Percentiles rank a stretch among this genome's conserved stretches.
phyloP scores from a whole-genome alignment of 257 asterid species.

The Primulina tabacum region DNA sequence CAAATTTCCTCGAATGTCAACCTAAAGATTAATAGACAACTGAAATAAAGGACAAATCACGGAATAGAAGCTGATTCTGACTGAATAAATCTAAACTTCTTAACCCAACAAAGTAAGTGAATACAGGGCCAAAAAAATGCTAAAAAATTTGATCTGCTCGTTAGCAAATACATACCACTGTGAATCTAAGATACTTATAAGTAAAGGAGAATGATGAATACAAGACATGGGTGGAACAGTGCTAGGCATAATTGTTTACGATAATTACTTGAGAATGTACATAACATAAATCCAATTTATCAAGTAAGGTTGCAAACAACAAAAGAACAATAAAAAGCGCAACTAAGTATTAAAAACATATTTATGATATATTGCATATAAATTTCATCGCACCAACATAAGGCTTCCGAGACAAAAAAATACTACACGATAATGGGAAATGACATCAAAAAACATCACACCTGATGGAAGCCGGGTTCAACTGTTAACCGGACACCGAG shows the following conservation, averaged over 20 bases:
- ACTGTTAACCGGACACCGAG: constrained; percentile 65
- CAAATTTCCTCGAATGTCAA: constrained; percentile 73
- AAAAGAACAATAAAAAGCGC: constrained; percentile 1
- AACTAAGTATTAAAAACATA: constrained; percentile 3
- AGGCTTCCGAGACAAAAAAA: too few relatives aligned
- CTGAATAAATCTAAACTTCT: neutral
- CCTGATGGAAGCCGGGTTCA: constrained; percentile 89
- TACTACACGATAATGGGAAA: neutral
- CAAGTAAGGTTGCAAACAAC: neutral
- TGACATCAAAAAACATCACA: constrained; percentile 4
- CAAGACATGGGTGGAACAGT: neutral
- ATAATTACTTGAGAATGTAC: neutral
- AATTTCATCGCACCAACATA: neutral
- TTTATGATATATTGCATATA: constrained; percentile 6
- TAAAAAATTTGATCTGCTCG: neutral
- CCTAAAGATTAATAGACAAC: constrained; percentile 33
- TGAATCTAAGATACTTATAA: too few relatives aligned
- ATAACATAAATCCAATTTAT: neutral
- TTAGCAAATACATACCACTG: too few relatives aligned
- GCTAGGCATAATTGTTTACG: constrained; percentile 3
- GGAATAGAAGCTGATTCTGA: neutral
- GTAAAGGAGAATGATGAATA: neutral
- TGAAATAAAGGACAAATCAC: constrained; percentile 2
- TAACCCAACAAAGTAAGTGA: neutral
- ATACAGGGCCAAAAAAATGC: neutral